Conservation (phyloP, 495 filamentous ascomycete species). For the Daldinia concentrica region DNA sequence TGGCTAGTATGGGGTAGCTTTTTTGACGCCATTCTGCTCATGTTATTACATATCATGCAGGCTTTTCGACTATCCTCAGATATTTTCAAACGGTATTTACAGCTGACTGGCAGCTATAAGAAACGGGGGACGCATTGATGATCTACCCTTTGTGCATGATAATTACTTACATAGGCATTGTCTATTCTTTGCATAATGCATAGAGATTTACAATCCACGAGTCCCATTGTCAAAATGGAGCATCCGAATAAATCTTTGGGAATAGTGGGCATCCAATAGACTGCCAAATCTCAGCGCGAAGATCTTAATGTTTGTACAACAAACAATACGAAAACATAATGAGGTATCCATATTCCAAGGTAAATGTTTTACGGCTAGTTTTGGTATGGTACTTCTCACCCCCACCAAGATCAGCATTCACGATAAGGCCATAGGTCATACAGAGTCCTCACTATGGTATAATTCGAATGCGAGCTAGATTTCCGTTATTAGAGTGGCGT, state of each 20-base stretch:
- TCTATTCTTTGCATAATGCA: constrained; percentile 1
- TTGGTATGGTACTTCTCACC: not conserved
- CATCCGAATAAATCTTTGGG: not conserved
- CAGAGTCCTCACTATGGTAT: too few species aligned
- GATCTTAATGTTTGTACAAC: not conserved
- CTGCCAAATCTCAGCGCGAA: not conserved
- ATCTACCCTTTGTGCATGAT: not conserved
- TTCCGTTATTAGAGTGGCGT: not conserved
- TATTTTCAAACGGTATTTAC: not conserved
- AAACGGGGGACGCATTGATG: not conserved
- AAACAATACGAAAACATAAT: not conserved
- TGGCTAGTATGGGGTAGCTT: too few species aligned
- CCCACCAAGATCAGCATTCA: too few species aligned
- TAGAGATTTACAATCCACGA: not conserved
- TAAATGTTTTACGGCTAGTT: not conserved
- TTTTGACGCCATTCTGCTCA: not conserved
- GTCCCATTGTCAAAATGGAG: not conserved
- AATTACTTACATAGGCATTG: not conserved
- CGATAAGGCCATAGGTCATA: too few species aligned
- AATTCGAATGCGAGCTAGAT: not conserved
- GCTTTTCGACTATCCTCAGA: not conserved
- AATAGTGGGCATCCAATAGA: not conserved
- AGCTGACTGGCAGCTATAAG: not conserved
- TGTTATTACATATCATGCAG: constrained; percentile 1
- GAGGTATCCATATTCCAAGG: not conserved